A percentile compares a stretch with the other conserved stretches of the same genome.
phyloP scores from a whole-genome alignment of 352 stramenopile species.

The Elongisporangium undulatum region DNA sequence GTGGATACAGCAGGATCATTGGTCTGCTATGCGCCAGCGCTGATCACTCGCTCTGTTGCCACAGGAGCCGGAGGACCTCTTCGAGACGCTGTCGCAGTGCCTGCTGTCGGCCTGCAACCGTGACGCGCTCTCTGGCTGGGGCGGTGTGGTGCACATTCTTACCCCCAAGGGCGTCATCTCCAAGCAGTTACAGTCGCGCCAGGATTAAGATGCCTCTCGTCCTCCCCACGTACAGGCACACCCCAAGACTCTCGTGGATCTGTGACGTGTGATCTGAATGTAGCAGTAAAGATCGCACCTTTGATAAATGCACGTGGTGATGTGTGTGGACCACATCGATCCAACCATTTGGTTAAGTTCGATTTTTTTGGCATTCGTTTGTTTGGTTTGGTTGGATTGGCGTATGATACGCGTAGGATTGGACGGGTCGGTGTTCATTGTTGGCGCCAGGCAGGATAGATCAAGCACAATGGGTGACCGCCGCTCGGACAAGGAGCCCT shows the following conservation, averaged over 20 bases:
- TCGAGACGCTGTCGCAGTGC: constrained; percentile 98
- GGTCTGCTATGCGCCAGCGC: background rate
- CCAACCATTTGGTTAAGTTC: background rate
- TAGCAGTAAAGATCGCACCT: background rate
- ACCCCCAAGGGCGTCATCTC: constrained; percentile 80
- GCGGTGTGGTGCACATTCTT: constrained; percentile 98
- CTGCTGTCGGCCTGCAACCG: constrained; percentile 97
- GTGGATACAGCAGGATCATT: background rate
- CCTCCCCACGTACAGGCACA: background rate
- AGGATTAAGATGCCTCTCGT: constrained; percentile 45
- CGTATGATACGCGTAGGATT: background rate
- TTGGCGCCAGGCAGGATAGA: background rate
- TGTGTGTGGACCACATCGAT: background rate
- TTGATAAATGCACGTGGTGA: background rate
- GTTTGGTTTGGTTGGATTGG: too few relatives aligned
- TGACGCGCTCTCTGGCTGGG: constrained; percentile 98
- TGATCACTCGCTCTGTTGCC: background rate
- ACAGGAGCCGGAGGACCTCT: constrained; percentile 92
- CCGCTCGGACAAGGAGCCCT: background rate
- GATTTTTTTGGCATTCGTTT: background rate
- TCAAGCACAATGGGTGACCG: background rate
- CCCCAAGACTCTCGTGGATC: background rate
- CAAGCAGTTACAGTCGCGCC: constrained; percentile 77
- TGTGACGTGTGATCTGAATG: background rate
- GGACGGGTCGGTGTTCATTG: background rate